Conservation (phyloP, 106 monocot genomes). For the Vanilla planifolia region DNA sequence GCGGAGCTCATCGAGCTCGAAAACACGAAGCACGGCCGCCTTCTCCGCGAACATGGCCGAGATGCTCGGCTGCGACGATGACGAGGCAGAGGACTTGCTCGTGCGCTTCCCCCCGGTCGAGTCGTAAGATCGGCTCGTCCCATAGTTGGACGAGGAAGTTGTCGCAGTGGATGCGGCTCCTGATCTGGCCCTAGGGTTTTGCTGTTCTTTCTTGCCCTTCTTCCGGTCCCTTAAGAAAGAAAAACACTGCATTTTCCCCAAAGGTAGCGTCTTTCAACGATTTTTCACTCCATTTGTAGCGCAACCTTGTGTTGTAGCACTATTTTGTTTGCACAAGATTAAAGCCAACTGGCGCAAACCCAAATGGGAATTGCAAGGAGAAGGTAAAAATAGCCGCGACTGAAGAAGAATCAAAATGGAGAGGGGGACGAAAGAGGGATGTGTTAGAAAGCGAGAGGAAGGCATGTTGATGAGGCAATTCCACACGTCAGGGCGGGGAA, state of each 20-base stretch:
- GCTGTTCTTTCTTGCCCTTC: conserved; percentile 1
- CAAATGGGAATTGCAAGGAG: too few species aligned
- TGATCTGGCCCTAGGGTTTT: conserved; percentile 1
- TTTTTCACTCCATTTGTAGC: not conserved
- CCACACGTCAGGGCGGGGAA: too few species aligned
- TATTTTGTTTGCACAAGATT: too few species aligned
- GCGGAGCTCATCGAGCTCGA: conserved; percentile 32
- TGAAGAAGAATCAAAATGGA: too few species aligned
- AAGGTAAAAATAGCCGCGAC: too few species aligned
- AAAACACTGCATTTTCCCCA: conserved; percentile 34
- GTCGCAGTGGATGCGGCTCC: not conserved
- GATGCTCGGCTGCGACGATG: conserved; percentile 41
- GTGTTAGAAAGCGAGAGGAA: too few species aligned
- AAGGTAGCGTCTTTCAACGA: not conserved
- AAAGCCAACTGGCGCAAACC: too few species aligned
- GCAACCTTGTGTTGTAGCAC: too few species aligned
- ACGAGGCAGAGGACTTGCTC: conserved; percentile 38
- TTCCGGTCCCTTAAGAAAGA: conserved; percentile 12
- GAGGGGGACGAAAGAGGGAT: too few species aligned
- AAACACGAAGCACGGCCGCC: conserved; percentile 25
- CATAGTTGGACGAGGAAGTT: conserved; percentile 20
- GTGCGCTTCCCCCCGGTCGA: conserved; percentile 18
- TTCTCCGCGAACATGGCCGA: conserved; percentile 42
- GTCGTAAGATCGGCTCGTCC: conserved; percentile 14
- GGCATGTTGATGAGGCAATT: too few species aligned